These are phyloP conservation scores for Ligustrum vulgare DNA, from an alignment of 257 asterid species.

Conservation along the genomic window DNA sequence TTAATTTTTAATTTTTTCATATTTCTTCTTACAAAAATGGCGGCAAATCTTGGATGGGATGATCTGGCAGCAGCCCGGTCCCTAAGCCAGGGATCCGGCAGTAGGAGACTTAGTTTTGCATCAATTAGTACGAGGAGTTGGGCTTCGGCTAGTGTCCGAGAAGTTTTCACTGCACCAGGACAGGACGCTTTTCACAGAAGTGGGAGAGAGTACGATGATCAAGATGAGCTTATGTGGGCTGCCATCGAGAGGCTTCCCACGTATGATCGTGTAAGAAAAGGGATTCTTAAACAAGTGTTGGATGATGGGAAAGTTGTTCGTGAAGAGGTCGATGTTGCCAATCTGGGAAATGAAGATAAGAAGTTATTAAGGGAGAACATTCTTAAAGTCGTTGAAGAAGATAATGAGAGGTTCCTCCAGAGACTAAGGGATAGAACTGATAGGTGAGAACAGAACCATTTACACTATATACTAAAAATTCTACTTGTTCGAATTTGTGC, in stretches of 20 bases:
- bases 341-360: slow-evolving; percentile 60
- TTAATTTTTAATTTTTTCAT: not conserved
- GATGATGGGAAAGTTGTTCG: slow-evolving; percentile 69
- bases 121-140: slow-evolving; percentile 61
- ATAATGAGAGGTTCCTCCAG: slow-evolving; percentile 78
- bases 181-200: slow-evolving; percentile 64
- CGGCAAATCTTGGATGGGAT: slow-evolving; percentile 39
- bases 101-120: slow-evolving; percentile 51
- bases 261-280: slow-evolving; percentile 74
- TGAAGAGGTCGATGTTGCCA: slow-evolving; percentile 69
- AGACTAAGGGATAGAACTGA: slow-evolving; percentile 83
- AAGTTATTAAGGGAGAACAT: slow-evolving; percentile 64
- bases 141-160: slow-evolving; percentile 80
- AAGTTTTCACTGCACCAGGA: slow-evolving; percentile 65
- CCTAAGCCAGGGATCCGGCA: slow-evolving; percentile 56
- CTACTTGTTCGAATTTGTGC: not conserved
- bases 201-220: slow-evolving; percentile 68
- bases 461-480: not conserved
- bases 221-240: slow-evolving; percentile 92
- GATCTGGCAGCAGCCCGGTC: slow-evolving; percentile 55
- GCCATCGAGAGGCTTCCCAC: slow-evolving; percentile 96
- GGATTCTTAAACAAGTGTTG: slow-evolving; percentile 62
- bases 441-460: slow-evolving; percentile 41
- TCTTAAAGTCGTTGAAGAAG: slow-evolving; percentile 81
- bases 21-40: slow-evolving; percentile 30